Conservation (phyloP, 2,329 filamentous ascomycete genomes). For the Pyrenophora tritici-repentis region DNA sequence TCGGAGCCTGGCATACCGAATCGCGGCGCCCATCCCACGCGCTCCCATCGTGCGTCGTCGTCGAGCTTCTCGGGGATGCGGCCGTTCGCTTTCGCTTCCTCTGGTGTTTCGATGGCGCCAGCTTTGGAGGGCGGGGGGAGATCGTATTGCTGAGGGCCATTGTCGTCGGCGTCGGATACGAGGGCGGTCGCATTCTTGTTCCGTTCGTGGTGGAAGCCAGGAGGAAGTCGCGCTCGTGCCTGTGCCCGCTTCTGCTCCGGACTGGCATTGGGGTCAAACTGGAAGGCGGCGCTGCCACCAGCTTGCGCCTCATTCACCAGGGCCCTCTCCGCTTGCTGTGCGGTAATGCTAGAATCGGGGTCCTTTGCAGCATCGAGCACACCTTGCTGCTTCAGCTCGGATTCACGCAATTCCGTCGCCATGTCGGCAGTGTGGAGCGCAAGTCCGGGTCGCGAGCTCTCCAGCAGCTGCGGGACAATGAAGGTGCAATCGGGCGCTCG, state of each 20-base stretch:
- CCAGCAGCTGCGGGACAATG: conserved; percentile 1
- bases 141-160: conserved; percentile 65
- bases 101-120: conserved; percentile 63
- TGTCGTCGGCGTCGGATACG: conserved; percentile 69
- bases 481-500: conserved; percentile 17
- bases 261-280: conserved; percentile 84
- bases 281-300: conserved; percentile 78
- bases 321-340: conserved; percentile 72
- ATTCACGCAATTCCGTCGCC: conserved; percentile 42
- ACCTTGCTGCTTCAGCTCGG: conserved; percentile 81
- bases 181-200: conserved; percentile 70
- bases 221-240: conserved; percentile 67
- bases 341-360: conserved; percentile 68
- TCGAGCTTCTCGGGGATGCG: conserved; percentile 58
- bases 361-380: conserved; percentile 77
- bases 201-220: conserved; percentile 65
- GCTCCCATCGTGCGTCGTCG: conserved; percentile 55
- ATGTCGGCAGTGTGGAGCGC: conserved; percentile 27
- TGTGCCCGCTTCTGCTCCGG: conserved; percentile 84
- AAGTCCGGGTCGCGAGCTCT: conserved; percentile 9
- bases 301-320: conserved; percentile 78
- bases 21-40: conserved; percentile 85
- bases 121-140: conserved; percentile 75
- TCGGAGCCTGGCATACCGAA: conserved; percentile 66
- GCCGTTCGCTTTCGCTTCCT: conserved; percentile 58